Conservation (phyloP, 257 asterid species). For the Scutellaria minor region DNA sequence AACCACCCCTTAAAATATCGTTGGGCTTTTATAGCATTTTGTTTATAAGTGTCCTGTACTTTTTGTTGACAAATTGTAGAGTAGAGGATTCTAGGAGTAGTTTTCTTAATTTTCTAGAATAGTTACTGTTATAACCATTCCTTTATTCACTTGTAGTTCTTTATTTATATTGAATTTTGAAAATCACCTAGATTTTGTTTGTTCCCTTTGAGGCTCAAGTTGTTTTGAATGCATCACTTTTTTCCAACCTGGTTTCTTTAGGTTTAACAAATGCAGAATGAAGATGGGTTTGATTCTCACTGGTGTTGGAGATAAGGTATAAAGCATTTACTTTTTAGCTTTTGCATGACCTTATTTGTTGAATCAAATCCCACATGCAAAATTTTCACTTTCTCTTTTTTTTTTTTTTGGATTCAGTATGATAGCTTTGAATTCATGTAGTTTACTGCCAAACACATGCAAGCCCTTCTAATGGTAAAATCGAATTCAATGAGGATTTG, state of each 20-base stretch:
- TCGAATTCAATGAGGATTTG: not conserved
- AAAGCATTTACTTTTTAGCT: slow-evolving; percentile 34
- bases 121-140: slow-evolving; percentile 1
- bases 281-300: slow-evolving; percentile 89
- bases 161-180: slow-evolving; percentile 15
- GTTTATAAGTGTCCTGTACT: not conserved
- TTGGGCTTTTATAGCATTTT: not conserved
- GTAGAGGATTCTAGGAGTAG: not conserved
- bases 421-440: too few species aligned
- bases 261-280: slow-evolving; percentile 88
- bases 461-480: not conserved
- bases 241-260: slow-evolving; percentile 41
- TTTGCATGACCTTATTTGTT: slow-evolving; percentile 8
- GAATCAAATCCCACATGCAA: not conserved
- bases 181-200: not conserved
- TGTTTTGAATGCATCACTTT: slow-evolving; percentile 33
- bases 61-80: not conserved
- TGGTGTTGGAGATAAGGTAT: slow-evolving; percentile 94
- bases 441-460: too few species aligned
- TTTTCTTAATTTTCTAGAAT: slow-evolving; percentile 4
- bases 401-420: too few species aligned
- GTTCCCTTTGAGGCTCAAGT: slow-evolving; percentile 32
- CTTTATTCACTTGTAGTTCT: not conserved
- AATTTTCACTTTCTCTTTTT: too few species aligned
- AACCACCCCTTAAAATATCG: slow-evolving; percentile 4